Evolutionary conservation across 495 filamentous ascomycete species (phyloP).

Genomic region (Penicillium herquei): DNA sequence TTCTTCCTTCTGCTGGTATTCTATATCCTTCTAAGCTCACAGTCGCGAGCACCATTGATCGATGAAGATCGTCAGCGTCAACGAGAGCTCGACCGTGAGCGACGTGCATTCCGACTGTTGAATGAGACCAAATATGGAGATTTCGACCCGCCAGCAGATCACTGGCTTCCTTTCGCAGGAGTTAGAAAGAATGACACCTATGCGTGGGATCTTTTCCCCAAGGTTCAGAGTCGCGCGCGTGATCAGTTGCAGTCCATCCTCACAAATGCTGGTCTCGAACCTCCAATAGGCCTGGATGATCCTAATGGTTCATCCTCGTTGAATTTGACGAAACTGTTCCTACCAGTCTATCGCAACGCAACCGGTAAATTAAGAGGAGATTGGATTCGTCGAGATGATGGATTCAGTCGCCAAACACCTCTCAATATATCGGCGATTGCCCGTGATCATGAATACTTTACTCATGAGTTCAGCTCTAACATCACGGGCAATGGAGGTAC

Average conservation of each 20-base stretch:
- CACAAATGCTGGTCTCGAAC: slow-evolving; percentile 34
- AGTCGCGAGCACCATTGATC: slow-evolving; percentile 44
- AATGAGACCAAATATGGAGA: slow-evolving; percentile 74
- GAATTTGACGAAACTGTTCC: slow-evolving; percentile 42
- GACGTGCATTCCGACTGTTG: slow-evolving; percentile 60
- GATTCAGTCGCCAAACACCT: slow-evolving; percentile 28
- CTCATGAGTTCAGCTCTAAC: slow-evolving; percentile 62
- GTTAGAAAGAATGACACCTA: slow-evolving; percentile 70
- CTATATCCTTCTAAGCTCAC: slow-evolving; percentile 48
- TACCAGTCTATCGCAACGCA: slow-evolving; percentile 72
- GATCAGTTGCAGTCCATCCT: slow-evolving; percentile 48
- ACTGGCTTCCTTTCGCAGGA: slow-evolving; percentile 76
- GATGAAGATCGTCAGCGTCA: slow-evolving; percentile 47
- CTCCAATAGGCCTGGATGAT: slow-evolving; percentile 36
- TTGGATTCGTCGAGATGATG: slow-evolving; percentile 63
- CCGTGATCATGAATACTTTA: slow-evolving; percentile 48
- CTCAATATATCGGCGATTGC: slow-evolving; percentile 54
- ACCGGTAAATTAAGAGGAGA: slow-evolving; percentile 73
- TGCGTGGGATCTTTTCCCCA: slow-evolving; percentile 63
- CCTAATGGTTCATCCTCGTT: slow-evolving; percentile 37
- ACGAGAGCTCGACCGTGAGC: slow-evolving; percentile 47
- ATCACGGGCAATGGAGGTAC: slow-evolving; percentile 57
- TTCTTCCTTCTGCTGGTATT: slow-evolving; percentile 50
- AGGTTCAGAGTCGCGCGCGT: slow-evolving; percentile 55
- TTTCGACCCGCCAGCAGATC: slow-evolving; percentile 57